A percentile compares a stretch with the other conserved stretches of the same genome.
Conservation (phyloP, 306 rosid species). For the Trifolium pratense region DNA sequence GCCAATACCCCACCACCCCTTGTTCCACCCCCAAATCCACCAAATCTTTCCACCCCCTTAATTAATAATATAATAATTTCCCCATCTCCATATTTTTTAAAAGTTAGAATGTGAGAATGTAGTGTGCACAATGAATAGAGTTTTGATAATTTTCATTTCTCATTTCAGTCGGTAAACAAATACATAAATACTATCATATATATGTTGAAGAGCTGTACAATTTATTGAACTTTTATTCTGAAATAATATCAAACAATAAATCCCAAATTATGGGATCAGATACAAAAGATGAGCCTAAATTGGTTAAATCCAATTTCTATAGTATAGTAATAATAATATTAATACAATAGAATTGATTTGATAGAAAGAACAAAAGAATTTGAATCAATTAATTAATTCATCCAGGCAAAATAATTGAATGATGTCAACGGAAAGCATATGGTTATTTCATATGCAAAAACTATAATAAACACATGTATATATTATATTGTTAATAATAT, state of each 20-base stretch:
- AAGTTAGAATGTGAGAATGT: too few species aligned
- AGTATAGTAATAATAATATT: neutral
- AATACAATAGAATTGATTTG: neutral
- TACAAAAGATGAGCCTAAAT: slow-evolving; percentile 7
- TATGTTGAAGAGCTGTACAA: neutral
- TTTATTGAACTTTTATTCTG: neutral
- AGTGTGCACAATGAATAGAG: too few species aligned
- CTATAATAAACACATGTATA: slow-evolving; percentile 29
- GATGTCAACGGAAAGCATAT: slow-evolving; percentile 32
- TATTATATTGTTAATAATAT: neutral
- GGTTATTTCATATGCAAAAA: slow-evolving; percentile 25
- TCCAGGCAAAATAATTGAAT: slow-evolving; percentile 44
- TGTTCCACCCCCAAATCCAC: too few species aligned
- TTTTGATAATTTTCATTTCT: too few species aligned
- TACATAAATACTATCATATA: too few species aligned
- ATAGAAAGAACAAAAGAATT: slow-evolving; percentile 1
- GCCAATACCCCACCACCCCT: too few species aligned
- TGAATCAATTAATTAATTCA: slow-evolving; percentile 30
- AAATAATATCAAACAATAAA: neutral
- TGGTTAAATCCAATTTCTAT: slow-evolving; percentile 8
- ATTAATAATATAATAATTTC: too few species aligned
- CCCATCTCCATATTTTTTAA: too few species aligned
- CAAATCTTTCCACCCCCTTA: too few species aligned
- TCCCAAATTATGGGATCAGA: slow-evolving; percentile 29
- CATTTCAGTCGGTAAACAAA: too few species aligned